Evolutionary conservation across 2,329 filamentous ascomycete species (phyloP).

Genomic region (Canariomyces notabilis): DNA sequence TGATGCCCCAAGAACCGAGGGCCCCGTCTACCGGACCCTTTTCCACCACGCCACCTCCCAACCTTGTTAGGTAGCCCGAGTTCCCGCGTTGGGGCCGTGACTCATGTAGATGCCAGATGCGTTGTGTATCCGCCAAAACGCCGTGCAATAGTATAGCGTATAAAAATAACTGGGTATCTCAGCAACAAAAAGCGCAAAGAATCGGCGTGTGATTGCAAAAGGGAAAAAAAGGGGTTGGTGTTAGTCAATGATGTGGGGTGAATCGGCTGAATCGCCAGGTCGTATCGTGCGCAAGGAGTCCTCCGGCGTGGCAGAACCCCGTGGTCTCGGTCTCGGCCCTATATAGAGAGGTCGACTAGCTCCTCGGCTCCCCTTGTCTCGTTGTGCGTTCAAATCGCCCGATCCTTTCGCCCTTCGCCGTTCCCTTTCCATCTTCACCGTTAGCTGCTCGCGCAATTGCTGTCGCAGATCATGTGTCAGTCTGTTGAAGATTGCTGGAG

Average conservation of each 20-base stretch:
- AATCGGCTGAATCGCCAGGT: conserved; percentile 21
- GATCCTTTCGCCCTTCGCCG: not conserved
- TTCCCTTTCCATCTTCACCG: not conserved
- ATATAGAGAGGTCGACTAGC: conserved; percentile 1
- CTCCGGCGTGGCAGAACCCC: conserved; percentile 4
- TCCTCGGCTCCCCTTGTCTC: conserved; percentile 2
- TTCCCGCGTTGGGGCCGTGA: not conserved
- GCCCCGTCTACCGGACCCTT: too few relatives aligned
- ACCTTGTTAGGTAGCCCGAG: not conserved
- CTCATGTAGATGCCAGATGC: too few relatives aligned
- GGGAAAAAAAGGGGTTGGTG: conserved; percentile 3
- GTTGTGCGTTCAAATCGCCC: not conserved
- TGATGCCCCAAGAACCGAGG: too few relatives aligned
- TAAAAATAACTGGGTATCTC: not conserved
- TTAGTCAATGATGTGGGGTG: conserved; percentile 22
- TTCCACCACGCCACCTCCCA: not conserved
- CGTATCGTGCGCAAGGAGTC: not conserved
- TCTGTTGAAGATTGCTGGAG: not conserved
- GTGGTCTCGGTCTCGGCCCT: conserved; percentile 2
- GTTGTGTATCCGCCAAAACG: not conserved
- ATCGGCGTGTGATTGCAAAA: conserved; percentile 15
- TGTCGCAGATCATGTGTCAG: conserved; percentile 8
- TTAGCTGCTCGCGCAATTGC: conserved; percentile 2
- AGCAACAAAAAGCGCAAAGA: not conserved
- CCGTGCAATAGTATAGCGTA: not conserved